These are phyloP conservation scores for Calonectria pseudoreteaudii DNA, from an alignment of 2,329 filamentous ascomycete genomes.

Conservation along the genomic window DNA sequence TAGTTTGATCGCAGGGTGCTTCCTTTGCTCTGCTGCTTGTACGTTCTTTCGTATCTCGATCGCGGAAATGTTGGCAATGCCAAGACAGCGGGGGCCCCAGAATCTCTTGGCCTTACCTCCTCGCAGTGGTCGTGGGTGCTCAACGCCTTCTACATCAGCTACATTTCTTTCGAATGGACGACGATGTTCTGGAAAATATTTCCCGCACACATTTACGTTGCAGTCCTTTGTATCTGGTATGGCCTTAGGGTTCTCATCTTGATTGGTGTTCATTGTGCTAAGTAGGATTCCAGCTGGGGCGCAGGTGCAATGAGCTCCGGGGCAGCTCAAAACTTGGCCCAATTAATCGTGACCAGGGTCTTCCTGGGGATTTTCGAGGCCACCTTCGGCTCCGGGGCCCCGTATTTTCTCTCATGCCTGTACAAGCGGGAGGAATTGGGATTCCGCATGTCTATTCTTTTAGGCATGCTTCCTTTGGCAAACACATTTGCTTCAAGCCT, in stretches of 20 bases:
- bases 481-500: conserved; percentile 27
- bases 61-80: conserved; percentile 38
- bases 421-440: conserved; percentile 32
- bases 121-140: conserved; percentile 36
- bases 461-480: conserved; percentile 27
- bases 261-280: not conserved
- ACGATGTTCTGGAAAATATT: conserved; percentile 37
- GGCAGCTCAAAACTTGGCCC: conserved; percentile 4
- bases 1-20: conserved; percentile 34
- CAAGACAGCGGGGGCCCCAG: conserved; percentile 32
- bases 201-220: conserved; percentile 30
- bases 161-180: conserved; percentile 35
- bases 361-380: conserved; percentile 33
- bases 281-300: conserved; percentile 24
- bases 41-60: conserved; percentile 35
- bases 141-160: conserved; percentile 36
- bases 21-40: conserved; percentile 35
- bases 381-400: conserved; percentile 33
- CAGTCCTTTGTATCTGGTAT: conserved; percentile 27
- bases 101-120: conserved; percentile 18
- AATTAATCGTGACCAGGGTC: conserved; percentile 20
- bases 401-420: conserved; percentile 29
- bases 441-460: conserved; percentile 24
- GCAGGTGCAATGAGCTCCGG: conserved; percentile 35
- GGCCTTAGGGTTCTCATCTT: not conserved